A percentile compares a stretch with the other conserved stretches of the same genome.
Evolutionary conservation across 2,329 filamentous ascomycete genomes (phyloP).

Genomic region (Truncatella angustata): DNA sequence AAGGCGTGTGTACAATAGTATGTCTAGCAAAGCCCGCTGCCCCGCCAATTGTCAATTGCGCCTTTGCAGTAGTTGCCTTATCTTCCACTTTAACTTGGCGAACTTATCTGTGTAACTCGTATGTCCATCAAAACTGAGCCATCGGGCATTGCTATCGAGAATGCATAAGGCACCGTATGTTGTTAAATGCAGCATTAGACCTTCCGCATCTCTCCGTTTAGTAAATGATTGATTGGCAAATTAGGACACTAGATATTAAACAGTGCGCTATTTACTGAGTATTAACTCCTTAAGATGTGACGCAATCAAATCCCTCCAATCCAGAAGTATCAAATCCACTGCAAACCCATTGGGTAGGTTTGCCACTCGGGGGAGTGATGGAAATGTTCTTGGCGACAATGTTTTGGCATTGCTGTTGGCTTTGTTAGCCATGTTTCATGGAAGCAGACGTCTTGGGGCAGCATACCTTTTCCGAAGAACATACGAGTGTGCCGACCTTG

Average conservation of each 20-base stretch:
- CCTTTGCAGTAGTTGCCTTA: background rate
- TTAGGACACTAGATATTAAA: no score
- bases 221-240: no score
- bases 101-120: background rate
- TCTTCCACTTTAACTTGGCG: background rate
- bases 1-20: no score
- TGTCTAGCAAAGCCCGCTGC: no score
- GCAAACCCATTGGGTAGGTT: slow-evolving; percentile 6
- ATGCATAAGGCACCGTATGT: no score
- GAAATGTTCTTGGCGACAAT: slow-evolving; percentile 10
- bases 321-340: slow-evolving; percentile 9
- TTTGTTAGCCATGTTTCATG: no score
- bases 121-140: no score
- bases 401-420: slow-evolving; percentile 11
- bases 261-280: no score
- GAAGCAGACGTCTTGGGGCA: no score
- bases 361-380: slow-evolving; percentile 8
- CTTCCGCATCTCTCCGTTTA: no score
- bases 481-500: slow-evolving; percentile 44
- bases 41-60: background rate
- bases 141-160: no score
- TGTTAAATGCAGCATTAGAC: no score
- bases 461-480: slow-evolving; percentile 46
- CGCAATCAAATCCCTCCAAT: slow-evolving; percentile 9
- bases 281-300: slow-evolving; percentile 3